Evolutionary conservation across 768 basidiomycete species (phyloP).

Genomic region (Tricholoma furcatifolium): DNA sequence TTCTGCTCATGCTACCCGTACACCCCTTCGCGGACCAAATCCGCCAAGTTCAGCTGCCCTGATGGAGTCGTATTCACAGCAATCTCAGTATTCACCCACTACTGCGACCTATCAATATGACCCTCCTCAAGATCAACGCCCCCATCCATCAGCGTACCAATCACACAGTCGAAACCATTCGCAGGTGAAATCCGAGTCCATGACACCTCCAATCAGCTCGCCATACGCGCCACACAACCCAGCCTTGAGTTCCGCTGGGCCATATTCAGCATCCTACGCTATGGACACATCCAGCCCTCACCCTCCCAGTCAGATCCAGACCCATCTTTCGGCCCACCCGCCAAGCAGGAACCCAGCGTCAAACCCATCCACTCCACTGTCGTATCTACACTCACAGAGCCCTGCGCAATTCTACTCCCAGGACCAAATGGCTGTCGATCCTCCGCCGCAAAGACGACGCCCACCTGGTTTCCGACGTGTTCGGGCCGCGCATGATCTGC

Average conservation of each 20-base stretch:
- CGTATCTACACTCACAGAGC: constrained; percentile 55
- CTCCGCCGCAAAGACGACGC: constrained; percentile 58
- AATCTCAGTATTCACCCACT: constrained; percentile 65
- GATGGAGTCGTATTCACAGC: constrained; percentile 72
- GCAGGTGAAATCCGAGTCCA: constrained; percentile 50
- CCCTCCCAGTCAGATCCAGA: constrained; percentile 47
- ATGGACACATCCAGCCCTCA: constrained; percentile 70
- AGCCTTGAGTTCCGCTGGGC: constrained; percentile 31
- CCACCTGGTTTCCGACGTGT: constrained; percentile 79
- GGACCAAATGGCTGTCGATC: constrained; percentile 77
- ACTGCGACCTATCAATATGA: constrained; percentile 50
- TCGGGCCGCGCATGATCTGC: constrained; percentile 72
- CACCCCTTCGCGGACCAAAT: constrained; percentile 59
- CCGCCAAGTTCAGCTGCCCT: constrained; percentile 44
- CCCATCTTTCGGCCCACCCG: constrained; percentile 49
- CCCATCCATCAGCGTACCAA: constrained; percentile 44
- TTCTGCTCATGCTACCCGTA: constrained; percentile 51
- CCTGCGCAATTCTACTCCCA: constrained; percentile 58
- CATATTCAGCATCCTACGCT: constrained; percentile 47
- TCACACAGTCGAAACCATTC: constrained; percentile 59
- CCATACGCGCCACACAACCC: constrained; percentile 57
- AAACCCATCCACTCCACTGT: constrained; percentile 71
- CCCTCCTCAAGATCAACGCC: constrained; percentile 39
- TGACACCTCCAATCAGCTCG: constrained; percentile 47
- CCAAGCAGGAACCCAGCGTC: constrained; percentile 58